Conservation (phyloP, 352 stramenopile genomes). For the Globisporangium alternatum region DNA sequence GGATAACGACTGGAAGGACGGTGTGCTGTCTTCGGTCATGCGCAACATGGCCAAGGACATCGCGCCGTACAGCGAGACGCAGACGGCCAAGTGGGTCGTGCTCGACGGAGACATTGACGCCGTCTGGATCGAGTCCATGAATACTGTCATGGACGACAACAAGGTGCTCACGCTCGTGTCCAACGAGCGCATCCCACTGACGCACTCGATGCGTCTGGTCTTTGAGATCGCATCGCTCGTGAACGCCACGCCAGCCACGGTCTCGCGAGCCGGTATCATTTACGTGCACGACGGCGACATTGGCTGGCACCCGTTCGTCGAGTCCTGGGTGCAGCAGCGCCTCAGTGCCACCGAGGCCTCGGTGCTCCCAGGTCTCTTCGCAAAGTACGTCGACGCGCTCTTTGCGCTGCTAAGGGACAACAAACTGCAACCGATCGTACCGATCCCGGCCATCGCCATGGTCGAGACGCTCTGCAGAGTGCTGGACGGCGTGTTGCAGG, state of each 20-base stretch:
- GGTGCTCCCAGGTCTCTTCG: constrained; percentile 88
- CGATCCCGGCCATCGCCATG: constrained; percentile 47
- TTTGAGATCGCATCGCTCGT: constrained; percentile 97
- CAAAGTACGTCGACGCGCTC: constrained; percentile 91
- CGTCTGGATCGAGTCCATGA: constrained; percentile 94
- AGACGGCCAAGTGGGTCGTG: constrained; percentile 90
- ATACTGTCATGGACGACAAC: constrained; percentile 92
- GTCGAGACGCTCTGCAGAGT: constrained; percentile 93
- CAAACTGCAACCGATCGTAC: constrained; percentile 59
- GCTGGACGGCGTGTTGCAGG: constrained; percentile 89
- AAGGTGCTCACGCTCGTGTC: constrained; percentile 96
- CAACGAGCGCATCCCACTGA: constrained; percentile 96
- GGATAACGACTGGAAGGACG: constrained; percentile 98
- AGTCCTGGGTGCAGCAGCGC: constrained; percentile 90
- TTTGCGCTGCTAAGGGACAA: constrained; percentile 71
- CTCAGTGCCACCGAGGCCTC: constrained; percentile 79
- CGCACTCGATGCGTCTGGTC: constrained; percentile 94
- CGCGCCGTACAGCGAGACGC: constrained; percentile 80
- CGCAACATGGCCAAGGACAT: constrained; percentile 95
- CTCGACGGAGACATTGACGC: constrained; percentile 95
- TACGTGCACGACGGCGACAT: constrained; percentile 94
- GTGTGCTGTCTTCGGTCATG: constrained; percentile 96
- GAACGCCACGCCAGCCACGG: constrained; percentile 95
- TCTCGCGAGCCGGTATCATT: constrained; percentile 96
- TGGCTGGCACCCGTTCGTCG: constrained; percentile 92